These are phyloP conservation scores for Erythrophleum ivorense DNA, from an alignment of 331 rosid species.

Conservation along the genomic window DNA sequence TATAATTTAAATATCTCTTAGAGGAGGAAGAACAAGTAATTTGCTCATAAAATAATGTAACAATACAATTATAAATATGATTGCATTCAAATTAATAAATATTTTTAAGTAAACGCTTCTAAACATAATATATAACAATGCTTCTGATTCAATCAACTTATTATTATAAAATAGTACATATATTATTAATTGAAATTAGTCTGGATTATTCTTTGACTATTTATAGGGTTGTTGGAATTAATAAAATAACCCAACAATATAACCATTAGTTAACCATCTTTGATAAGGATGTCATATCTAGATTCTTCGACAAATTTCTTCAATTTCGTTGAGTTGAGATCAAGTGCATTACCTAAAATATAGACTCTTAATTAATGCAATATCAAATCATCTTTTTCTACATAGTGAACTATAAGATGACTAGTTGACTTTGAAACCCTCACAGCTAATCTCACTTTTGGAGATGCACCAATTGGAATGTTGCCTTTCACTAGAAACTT, in stretches of 20 bases:
- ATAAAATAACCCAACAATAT: background rate
- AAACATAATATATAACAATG: too few species aligned
- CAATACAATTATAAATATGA: background rate
- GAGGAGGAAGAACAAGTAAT: background rate
- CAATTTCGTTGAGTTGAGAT: background rate
- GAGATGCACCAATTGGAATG: background rate
- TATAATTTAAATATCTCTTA: background rate
- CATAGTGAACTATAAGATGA: background rate
- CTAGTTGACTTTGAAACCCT: background rate
- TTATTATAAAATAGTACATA: background rate
- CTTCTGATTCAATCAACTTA: background rate
- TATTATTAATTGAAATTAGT: too few species aligned
- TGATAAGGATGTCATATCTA: background rate
- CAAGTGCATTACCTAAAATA: background rate
- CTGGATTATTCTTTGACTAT: background rate
- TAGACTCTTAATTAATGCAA: background rate
- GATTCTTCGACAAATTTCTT: background rate
- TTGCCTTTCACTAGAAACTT: background rate
- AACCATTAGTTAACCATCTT: background rate
- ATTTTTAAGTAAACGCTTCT: too few species aligned
- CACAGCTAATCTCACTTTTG: background rate
- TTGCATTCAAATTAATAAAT: background rate
- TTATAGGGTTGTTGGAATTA: background rate
- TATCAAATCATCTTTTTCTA: background rate
- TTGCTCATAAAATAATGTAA: background rate